Evolutionary conservation across 2,329 filamentous ascomycete genomes (phyloP).

Genomic region (Emericellopsis atlantica): DNA sequence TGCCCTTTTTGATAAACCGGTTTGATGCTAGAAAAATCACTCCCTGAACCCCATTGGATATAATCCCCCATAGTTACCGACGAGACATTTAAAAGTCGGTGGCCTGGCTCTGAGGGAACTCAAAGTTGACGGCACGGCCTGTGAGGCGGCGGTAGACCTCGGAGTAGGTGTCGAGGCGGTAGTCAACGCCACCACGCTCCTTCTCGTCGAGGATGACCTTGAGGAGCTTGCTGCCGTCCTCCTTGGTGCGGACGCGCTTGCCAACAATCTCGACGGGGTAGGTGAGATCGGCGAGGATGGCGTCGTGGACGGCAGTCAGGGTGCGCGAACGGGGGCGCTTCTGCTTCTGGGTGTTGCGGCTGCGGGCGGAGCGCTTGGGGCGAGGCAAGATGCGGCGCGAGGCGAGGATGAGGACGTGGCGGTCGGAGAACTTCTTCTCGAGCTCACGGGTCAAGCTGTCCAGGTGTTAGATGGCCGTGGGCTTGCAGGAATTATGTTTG

Average conservation of each 20-base stretch:
- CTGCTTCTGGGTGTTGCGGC: constrained; percentile 92
- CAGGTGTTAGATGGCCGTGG: background rate
- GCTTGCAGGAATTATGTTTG: constrained; percentile 7
- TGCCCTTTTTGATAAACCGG: constrained; percentile 29
- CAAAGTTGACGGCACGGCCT: constrained; percentile 91
- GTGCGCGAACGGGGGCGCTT: constrained; percentile 98
- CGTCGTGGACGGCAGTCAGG: constrained; percentile 96
- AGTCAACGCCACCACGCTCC: constrained; percentile 98
- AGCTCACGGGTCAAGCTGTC: constrained; percentile 94
- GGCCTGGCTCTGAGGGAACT: constrained; percentile 73
- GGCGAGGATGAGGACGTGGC: constrained; percentile 97
- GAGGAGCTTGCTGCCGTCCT: constrained; percentile 95
- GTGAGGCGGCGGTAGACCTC: constrained; percentile 99
- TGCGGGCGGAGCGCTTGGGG: constrained; percentile 96
- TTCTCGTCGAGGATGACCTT: constrained; percentile 99
- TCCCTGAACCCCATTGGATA: constrained; percentile 7
- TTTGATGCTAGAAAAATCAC: constrained; percentile 13
- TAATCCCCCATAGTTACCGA: constrained; percentile 3
- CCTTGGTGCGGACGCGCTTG: constrained; percentile 97
- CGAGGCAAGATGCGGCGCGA: constrained; percentile 97
- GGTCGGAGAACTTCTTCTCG: constrained; percentile 99
- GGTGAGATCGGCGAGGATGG: constrained; percentile 95
- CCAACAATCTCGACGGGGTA: constrained; percentile 99
- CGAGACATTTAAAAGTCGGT: constrained; percentile 6
- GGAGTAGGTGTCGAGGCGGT: constrained; percentile 98